phyloP scores from a whole-genome alignment of 805 yeast species.

The Candida takata region DNA sequence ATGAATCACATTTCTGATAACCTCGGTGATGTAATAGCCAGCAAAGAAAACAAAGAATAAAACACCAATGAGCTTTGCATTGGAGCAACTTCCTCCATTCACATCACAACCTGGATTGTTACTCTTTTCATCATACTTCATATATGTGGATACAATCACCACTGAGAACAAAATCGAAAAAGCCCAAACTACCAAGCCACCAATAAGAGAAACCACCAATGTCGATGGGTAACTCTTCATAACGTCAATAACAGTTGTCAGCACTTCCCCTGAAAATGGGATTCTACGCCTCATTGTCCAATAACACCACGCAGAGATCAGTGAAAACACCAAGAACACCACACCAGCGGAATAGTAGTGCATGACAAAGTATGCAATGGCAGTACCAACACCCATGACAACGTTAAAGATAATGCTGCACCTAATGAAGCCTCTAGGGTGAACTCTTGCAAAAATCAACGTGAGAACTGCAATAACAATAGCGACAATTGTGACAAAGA shows the following conservation, averaged over 20 bases:
- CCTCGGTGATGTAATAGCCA: conserved; percentile 79
- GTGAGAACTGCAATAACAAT: conserved; percentile 51
- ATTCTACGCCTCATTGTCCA: conserved; percentile 67
- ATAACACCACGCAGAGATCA: conserved; percentile 60
- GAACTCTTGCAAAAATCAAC: conserved; percentile 52
- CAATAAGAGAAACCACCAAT: conserved; percentile 50
- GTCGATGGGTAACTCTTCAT: conserved; percentile 69
- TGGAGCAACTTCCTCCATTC: conserved; percentile 49
- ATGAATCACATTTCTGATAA: conserved; percentile 72
- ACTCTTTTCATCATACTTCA: conserved; percentile 59
- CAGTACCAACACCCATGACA: conserved; percentile 63
- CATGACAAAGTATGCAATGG: conserved; percentile 63
- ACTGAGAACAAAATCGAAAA: conserved; percentile 61
- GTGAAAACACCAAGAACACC: conserved; percentile 60
- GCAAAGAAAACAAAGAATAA: conserved; percentile 72
- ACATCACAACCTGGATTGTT: conserved; percentile 45
- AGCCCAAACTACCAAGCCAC: conserved; percentile 50
- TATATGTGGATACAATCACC: conserved; percentile 68
- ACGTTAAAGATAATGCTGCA: conserved; percentile 64
- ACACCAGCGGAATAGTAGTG: conserved; percentile 76
- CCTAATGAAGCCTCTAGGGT: conserved; percentile 61
- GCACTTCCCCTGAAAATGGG: conserved; percentile 65
- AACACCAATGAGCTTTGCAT: conserved; percentile 57
- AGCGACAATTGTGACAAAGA: conserved; percentile 55
- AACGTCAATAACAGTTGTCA: conserved; percentile 70